A percentile compares a stretch with the other conserved stretches of the same genome.
These are phyloP conservation scores for Lyophyllum atratum DNA, from an alignment of 768 basidiomycete species.

Conservation along the genomic window DNA sequence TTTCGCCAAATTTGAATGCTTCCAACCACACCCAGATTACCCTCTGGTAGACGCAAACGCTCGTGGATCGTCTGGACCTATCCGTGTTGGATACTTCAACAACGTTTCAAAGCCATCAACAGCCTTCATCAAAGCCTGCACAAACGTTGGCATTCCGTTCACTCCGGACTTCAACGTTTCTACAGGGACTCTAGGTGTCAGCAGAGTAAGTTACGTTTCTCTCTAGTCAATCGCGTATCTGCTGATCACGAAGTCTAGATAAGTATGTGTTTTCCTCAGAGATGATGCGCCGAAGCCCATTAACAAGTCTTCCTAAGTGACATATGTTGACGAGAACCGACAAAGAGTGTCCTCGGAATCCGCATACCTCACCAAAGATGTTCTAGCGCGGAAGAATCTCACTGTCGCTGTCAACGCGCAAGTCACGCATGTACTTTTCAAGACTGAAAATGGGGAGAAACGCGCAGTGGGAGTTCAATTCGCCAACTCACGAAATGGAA, in stretches of 20 bases:
- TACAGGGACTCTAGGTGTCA: slow-evolving; percentile 60
- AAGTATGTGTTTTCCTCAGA: slow-evolving; percentile 32
- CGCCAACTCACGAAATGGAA: slow-evolving; percentile 35
- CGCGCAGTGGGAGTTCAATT: slow-evolving; percentile 68
- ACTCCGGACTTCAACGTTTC: slow-evolving; percentile 65
- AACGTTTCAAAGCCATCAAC: slow-evolving; percentile 43
- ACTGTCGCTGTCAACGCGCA: slow-evolving; percentile 57
- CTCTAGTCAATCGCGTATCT: not conserved
- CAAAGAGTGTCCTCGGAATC: slow-evolving; percentile 63
- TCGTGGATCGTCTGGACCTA: slow-evolving; percentile 56
- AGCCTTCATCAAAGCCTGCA: slow-evolving; percentile 59
- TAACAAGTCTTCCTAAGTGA: slow-evolving; percentile 46
- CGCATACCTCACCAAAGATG: slow-evolving; percentile 67
- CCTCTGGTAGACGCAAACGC: slow-evolving; percentile 50
- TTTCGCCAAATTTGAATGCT: slow-evolving; percentile 69
- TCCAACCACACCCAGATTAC: slow-evolving; percentile 48
- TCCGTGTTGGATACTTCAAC: slow-evolving; percentile 60
- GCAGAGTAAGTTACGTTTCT: slow-evolving; percentile 44
- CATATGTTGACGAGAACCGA: slow-evolving; percentile 56
- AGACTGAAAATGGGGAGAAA: slow-evolving; percentile 35
- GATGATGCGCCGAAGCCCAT: not conserved
- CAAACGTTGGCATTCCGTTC: slow-evolving; percentile 54
- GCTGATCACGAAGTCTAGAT: slow-evolving; percentile 29
- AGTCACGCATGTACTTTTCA: slow-evolving; percentile 61
- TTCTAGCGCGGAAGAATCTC: slow-evolving; percentile 65